These are phyloP conservation scores for Colletotrichum sublineola DNA, from an alignment of 2,329 filamentous ascomycete genomes.

Conservation along the genomic window DNA sequence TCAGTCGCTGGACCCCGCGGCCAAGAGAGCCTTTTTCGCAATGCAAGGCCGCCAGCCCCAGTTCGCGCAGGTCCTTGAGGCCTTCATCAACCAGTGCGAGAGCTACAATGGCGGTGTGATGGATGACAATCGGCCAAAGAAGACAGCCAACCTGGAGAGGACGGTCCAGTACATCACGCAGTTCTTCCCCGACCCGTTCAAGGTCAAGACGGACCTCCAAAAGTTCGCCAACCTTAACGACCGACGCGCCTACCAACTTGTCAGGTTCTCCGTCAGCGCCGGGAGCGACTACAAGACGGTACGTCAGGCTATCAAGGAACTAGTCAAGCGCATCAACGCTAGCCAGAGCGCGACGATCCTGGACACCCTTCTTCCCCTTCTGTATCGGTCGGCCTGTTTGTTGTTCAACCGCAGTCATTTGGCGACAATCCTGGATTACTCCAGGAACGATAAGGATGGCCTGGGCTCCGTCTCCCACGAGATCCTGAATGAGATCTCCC, in stretches of 20 bases:
- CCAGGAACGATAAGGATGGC: constrained; percentile 84
- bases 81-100: constrained; percentile 88
- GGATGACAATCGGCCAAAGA: constrained; percentile 76
- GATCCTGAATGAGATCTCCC: constrained; percentile 91
- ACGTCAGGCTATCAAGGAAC: constrained; percentile 88
- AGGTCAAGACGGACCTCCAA: constrained; percentile 82
- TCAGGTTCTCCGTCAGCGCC: constrained; percentile 85
- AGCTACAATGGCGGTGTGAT: constrained; percentile 90
- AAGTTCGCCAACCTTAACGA: constrained; percentile 95
- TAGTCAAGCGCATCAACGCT: constrained; percentile 83
- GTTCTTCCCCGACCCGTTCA: constrained; percentile 80
- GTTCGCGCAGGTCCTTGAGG: constrained; percentile 78
- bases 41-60: constrained; percentile 83
- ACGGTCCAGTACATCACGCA: constrained; percentile 80
- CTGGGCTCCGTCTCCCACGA: constrained; percentile 86
- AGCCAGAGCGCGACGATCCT: constrained; percentile 74
- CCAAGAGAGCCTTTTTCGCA: constrained; percentile 89
- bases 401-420: constrained; percentile 97
- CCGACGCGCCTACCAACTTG: constrained; percentile 88
- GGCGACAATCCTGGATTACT: constrained; percentile 88
- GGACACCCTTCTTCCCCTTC: constrained; percentile 83
- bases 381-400: constrained; percentile 86
- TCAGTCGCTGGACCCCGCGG: constrained; percentile 80
- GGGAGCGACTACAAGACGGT: constrained; percentile 95
- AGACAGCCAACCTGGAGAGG: constrained; percentile 78